Evolutionary conservation across 305 asterid genomes (phyloP).

Genomic region (Rubia balearica): DNA sequence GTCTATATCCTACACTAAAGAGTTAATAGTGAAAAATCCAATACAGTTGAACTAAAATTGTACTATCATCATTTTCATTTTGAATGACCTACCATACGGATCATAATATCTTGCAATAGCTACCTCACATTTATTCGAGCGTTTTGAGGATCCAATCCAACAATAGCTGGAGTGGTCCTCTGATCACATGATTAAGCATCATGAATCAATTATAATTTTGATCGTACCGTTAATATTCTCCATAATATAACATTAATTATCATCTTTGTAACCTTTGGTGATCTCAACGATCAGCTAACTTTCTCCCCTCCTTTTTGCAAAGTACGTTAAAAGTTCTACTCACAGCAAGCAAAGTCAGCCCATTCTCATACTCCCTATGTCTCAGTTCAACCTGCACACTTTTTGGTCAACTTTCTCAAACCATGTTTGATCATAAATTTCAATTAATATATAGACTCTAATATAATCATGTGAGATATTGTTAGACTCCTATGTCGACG

Average conservation of each 20-base stretch:
- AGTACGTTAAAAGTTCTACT: slow-evolving; percentile 18
- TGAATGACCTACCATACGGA: no score
- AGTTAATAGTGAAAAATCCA: no score
- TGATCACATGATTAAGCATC: background rate
- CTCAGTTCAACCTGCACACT: no score
- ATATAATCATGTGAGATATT: no score
- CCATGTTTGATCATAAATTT: no score
- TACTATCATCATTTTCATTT: no score
- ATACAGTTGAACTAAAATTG: no score
- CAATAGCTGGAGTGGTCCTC: slow-evolving; percentile 34
- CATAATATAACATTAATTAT: slow-evolving; percentile 6
- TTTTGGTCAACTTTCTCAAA: no score
- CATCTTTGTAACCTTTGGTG: slow-evolving; percentile 39
- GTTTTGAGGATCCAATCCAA: slow-evolving; percentile 14
- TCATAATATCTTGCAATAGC: no score
- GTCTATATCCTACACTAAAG: no score
- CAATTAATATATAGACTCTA: no score
- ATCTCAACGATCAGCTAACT: slow-evolving; percentile 32
- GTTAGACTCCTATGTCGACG: no score
- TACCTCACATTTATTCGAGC: background rate
- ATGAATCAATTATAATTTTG: background rate
- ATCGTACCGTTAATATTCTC: background rate
- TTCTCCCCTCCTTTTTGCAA: slow-evolving; percentile 21
- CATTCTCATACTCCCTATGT: slow-evolving; percentile 20
- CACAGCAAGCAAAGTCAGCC: slow-evolving; percentile 38